A percentile compares a stretch with the other conserved stretches of the same genome.
Evolutionary conservation across 1,284 basidiomycete genomes (phyloP).

Genomic region (Phylloboletellus chloephorus): DNA sequence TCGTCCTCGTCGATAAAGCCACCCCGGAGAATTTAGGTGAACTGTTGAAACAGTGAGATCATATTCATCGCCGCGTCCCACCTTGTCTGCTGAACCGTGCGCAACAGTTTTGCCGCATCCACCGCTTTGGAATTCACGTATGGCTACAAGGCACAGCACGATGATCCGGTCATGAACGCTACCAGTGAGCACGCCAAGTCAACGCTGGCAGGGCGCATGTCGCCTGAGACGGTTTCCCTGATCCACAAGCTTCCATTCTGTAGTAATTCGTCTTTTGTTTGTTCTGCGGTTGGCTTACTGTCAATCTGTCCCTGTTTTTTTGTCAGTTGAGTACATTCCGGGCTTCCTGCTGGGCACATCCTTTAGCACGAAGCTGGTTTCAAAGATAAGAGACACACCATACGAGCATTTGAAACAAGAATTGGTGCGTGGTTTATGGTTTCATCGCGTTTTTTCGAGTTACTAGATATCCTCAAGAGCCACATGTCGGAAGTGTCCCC

Average conservation of each 20-base stretch:
- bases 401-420: conserved; percentile 1
- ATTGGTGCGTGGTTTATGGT: background rate
- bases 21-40: conserved; percentile 3
- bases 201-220: conserved; percentile 1
- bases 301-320: background rate
- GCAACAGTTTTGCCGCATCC: background rate
- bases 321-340: conserved; percentile 6
- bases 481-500: background rate
- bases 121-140: conserved; percentile 6
- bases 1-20: background rate
- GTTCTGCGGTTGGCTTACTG: background rate
- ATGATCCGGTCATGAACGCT: conserved; percentile 1
- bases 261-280: background rate
- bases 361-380: background rate
- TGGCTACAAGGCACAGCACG: conserved; percentile 1
- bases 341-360: conserved; percentile 1
- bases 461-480: background rate
- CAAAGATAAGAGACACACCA: conserved; percentile 1
- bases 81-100: background rate
- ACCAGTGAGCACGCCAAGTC: conserved; percentile 2
- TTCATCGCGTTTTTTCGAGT: background rate
- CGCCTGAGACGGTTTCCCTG: conserved; percentile 7
- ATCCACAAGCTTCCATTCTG: conserved; percentile 3
- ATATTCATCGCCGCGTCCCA: background rate
- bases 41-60: conserved; percentile 3